A percentile compares a stretch with the other conserved stretches of the same genome.
Conservation (phyloP, 2,329 filamentous ascomycete species). For the Pseudocercospora fijiensis region DNA sequence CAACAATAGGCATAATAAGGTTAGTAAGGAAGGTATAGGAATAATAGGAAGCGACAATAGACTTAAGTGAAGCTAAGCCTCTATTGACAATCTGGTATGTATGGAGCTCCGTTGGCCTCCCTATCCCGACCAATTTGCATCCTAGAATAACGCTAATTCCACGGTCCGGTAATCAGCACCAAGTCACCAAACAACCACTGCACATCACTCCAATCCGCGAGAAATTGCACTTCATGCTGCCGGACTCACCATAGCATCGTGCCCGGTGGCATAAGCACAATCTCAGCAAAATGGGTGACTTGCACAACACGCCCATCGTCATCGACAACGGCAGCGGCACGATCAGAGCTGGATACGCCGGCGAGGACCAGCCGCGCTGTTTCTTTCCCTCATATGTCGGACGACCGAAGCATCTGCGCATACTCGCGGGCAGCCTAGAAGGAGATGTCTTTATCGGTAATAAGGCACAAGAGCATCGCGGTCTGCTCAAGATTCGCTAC, state of each 20-base stretch:
- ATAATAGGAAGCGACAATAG: too few relatives aligned
- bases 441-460: conserved; percentile 97
- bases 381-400: conserved; percentile 98
- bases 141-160: too few relatives aligned
- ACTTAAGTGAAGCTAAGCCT: too few relatives aligned
- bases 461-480: conserved; percentile 84
- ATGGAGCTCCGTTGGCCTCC: too few relatives aligned
- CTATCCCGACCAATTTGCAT: too few relatives aligned
- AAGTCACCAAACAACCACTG: background rate
- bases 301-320: conserved; percentile 97
- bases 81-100: too few relatives aligned
- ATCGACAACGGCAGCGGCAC: conserved; percentile 98
- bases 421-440: conserved; percentile 93
- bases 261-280: conserved; percentile 22
- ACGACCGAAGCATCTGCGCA: conserved; percentile 88
- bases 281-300: conserved; percentile 57
- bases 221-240: conserved; percentile 18
- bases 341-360: conserved; percentile 93
- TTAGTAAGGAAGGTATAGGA: too few relatives aligned
- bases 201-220: background rate
- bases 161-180: too few relatives aligned
- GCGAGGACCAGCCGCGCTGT: conserved; percentile 92
- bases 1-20: too few relatives aligned
- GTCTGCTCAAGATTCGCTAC: conserved; percentile 91
- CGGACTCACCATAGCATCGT: conserved; percentile 24